Conservation (phyloP, 2,329 filamentous ascomycete genomes). For the Zarea fungicola region DNA sequence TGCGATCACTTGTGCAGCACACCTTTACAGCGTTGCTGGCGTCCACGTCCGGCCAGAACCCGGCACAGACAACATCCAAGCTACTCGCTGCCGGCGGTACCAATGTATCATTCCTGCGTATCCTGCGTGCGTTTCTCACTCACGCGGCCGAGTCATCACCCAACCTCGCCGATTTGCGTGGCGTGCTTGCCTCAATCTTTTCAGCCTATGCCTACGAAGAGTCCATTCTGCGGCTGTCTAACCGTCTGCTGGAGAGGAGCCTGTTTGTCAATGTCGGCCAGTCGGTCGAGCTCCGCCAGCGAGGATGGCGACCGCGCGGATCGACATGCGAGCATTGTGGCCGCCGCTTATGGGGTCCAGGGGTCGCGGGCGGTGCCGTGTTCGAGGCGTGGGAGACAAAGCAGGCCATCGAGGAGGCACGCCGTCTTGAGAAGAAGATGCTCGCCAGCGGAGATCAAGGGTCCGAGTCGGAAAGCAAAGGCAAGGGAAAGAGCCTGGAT, state of each 20-base stretch:
- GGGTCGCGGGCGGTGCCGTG: constrained; percentile 63
- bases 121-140: constrained; percentile 82
- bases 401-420: constrained; percentile 42
- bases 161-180: constrained; percentile 78
- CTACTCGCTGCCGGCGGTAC: constrained; percentile 35
- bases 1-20: constrained; percentile 80
- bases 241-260: constrained; percentile 80
- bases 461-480: constrained; percentile 24
- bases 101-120: constrained; percentile 77
- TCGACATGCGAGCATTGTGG: constrained; percentile 86
- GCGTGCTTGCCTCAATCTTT: constrained; percentile 84
- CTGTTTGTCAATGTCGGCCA: constrained; percentile 78
- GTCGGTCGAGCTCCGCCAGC: constrained; percentile 68
- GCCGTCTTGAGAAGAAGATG: constrained; percentile 39
- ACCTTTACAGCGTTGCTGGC: constrained; percentile 83
- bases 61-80: constrained; percentile 28
- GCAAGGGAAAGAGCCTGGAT: constrained; percentile 40
- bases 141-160: constrained; percentile 77
- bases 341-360: constrained; percentile 81
- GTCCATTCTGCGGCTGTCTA: constrained; percentile 78
- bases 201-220: constrained; percentile 94
- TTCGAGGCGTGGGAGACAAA: constrained; percentile 78
- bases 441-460: constrained; percentile 20
- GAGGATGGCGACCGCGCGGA: constrained; percentile 82
- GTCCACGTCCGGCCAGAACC: constrained; percentile 56